phyloP scores from a whole-genome alignment of 2,329 filamentous ascomycete genomes.

The Aspergillus sp. region DNA sequence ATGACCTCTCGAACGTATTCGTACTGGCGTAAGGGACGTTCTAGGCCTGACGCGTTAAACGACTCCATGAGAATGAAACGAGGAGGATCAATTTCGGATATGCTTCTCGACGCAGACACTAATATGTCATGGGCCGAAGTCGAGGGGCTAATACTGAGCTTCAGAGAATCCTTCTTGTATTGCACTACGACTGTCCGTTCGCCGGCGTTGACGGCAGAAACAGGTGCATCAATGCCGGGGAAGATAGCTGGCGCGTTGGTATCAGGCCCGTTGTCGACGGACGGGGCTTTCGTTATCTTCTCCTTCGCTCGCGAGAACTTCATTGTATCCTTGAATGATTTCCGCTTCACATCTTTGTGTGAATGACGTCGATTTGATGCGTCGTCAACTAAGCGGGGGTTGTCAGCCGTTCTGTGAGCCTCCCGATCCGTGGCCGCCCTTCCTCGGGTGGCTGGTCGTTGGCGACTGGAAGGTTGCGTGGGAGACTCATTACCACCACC shows the following conservation, averaged over 20 bases:
- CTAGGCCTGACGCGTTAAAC: conserved; percentile 73
- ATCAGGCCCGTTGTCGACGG: conserved; percentile 9
- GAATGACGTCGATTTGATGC: conserved; percentile 9
- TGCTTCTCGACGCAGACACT: conserved; percentile 61
- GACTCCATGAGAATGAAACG: conserved; percentile 74
- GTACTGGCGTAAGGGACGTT: conserved; percentile 79
- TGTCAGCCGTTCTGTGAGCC: background rate
- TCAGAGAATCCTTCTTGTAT: conserved; percentile 67
- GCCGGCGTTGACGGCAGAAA: conserved; percentile 76
- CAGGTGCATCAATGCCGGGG: conserved; percentile 69
- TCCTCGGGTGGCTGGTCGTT: conserved; percentile 13
- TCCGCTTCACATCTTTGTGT: conserved; percentile 23
- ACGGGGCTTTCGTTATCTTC: background rate
- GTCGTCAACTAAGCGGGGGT: background rate
- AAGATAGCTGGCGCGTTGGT: conserved; percentile 29
- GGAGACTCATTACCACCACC: conserved; percentile 20
- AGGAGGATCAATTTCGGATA: conserved; percentile 63
- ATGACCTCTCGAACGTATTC: conserved; percentile 83
- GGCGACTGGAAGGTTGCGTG: conserved; percentile 1
- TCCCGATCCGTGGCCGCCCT: conserved; percentile 13
- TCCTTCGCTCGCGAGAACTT: conserved; percentile 23
- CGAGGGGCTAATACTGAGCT: conserved; percentile 69
- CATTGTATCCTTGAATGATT: conserved; percentile 32
- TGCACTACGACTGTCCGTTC: conserved; percentile 73
- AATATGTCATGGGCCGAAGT: conserved; percentile 76